Conservation (phyloP, 768 basidiomycete species). For the Xerocomus potaroensis region DNA sequence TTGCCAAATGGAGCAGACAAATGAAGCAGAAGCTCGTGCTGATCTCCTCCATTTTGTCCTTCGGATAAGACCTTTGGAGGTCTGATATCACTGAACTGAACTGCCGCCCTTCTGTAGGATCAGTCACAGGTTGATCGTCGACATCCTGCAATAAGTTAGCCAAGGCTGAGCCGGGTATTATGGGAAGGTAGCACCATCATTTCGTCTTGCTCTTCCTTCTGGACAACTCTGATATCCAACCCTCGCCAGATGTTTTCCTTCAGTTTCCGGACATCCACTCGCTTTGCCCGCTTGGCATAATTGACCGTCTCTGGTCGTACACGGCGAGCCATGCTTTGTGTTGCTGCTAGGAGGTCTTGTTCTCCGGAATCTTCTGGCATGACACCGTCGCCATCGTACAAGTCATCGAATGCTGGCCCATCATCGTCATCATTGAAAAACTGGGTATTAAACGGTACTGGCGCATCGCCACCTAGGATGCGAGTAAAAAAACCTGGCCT, state of each 20-base stretch:
- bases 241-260: constrained; percentile 99
- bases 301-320: constrained; percentile 86
- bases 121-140: constrained; percentile 49
- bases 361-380: constrained; percentile 62
- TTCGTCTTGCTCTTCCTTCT: constrained; percentile 35
- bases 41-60: constrained; percentile 95
- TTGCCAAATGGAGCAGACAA: constrained; percentile 92
- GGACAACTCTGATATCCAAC: constrained; percentile 67
- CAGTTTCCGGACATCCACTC: constrained; percentile 92
- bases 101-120: constrained; percentile 60
- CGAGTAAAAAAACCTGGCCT: constrained; percentile 8
- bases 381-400: constrained; percentile 38
- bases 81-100: constrained; percentile 82
- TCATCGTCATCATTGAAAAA: constrained; percentile 97
- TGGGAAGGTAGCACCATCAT: constrained; percentile 48
- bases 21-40: constrained; percentile 99
- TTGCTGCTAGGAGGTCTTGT: constrained; percentile 83
- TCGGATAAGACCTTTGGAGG: constrained; percentile 78
- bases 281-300: constrained; percentile 92
- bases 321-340: constrained; percentile 70
- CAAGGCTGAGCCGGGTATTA: not conserved
- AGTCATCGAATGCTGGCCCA: constrained; percentile 64
- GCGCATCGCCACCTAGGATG: constrained; percentile 40
- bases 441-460: constrained; percentile 86
- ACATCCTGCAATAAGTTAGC: constrained; percentile 42